phyloP scores from a whole-genome alignment of 192 early-diverging fungal species.

The Backusella psychrophila region DNA sequence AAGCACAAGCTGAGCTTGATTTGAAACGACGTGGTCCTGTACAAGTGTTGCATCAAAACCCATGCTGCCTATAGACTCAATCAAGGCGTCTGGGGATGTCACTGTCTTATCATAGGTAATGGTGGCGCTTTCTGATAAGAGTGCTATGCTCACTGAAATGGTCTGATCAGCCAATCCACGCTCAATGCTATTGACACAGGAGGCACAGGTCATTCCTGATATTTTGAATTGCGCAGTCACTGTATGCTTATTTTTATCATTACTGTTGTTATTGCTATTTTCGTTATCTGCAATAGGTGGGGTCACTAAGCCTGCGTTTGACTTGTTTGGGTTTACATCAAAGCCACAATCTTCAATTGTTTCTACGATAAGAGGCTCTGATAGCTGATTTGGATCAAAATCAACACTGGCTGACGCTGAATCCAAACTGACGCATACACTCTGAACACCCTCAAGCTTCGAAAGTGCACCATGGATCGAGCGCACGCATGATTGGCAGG shows the following conservation, averaged over 20 bases:
- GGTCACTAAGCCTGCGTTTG: constrained; percentile 6
- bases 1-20: constrained; percentile 36
- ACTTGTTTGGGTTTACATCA: constrained; percentile 4
- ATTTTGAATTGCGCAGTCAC: constrained; percentile 67
- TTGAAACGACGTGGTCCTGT: background rate
- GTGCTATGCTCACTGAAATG: constrained; percentile 70
- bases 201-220: constrained; percentile 87
- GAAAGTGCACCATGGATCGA: constrained; percentile 60
- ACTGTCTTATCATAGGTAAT: constrained; percentile 52
- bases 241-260: constrained; percentile 48
- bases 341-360: constrained; percentile 17
- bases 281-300: constrained; percentile 17
- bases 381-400: constrained; percentile 39
- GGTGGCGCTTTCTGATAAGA: constrained; percentile 81
- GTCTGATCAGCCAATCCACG: constrained; percentile 61
- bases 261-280: constrained; percentile 69
- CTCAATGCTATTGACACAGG: constrained; percentile 83
- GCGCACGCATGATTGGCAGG: constrained; percentile 80
- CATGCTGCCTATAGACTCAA: constrained; percentile 10
- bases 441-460: constrained; percentile 47
- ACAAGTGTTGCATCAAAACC: background rate
- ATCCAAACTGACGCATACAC: constrained; percentile 56
- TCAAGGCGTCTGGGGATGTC: background rate
- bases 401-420: constrained; percentile 46
- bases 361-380: constrained; percentile 18